phyloP scores from a whole-genome alignment of 257 asterid genomes.

The Solanum ossicruentum region DNA sequence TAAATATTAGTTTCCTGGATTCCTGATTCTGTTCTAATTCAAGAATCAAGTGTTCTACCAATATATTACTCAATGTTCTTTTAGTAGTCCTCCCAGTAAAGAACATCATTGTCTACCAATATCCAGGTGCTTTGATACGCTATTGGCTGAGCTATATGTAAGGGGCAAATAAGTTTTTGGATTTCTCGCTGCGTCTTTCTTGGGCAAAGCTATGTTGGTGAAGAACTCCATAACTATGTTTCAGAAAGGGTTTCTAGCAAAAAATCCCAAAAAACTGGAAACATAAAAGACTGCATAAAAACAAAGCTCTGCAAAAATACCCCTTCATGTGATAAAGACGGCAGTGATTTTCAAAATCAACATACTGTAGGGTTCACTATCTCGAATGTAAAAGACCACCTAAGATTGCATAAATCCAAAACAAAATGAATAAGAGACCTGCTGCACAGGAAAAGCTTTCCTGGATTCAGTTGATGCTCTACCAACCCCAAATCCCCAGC shows the following conservation, averaged over 20 bases:
- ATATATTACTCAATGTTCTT: background rate
- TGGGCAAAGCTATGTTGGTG: background rate
- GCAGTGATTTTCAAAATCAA: background rate
- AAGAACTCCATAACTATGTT: background rate
- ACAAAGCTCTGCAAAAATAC: background rate
- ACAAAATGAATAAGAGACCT: background rate
- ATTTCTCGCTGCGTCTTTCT: background rate
- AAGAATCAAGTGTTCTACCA: background rate
- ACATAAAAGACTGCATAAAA: background rate
- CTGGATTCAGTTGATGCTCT: background rate
- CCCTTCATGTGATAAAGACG: background rate
- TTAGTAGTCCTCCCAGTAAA: background rate
- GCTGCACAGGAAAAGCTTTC: background rate
- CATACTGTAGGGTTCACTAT: background rate
- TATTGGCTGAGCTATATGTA: background rate
- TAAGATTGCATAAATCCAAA: background rate
- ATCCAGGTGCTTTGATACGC: background rate
- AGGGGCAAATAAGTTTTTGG: background rate
- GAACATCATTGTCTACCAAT: background rate
- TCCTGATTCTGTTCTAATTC: background rate
- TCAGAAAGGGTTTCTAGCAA: background rate
- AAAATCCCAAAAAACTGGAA: background rate
- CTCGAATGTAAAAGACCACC: background rate
- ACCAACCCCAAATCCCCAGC: background rate
- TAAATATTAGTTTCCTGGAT: background rate